Percentiles rank a stretch among this genome's conserved stretches.
phyloP scores from a whole-genome alignment of 2,329 filamentous ascomycete species.

The Dactylellina sp. region DNA sequence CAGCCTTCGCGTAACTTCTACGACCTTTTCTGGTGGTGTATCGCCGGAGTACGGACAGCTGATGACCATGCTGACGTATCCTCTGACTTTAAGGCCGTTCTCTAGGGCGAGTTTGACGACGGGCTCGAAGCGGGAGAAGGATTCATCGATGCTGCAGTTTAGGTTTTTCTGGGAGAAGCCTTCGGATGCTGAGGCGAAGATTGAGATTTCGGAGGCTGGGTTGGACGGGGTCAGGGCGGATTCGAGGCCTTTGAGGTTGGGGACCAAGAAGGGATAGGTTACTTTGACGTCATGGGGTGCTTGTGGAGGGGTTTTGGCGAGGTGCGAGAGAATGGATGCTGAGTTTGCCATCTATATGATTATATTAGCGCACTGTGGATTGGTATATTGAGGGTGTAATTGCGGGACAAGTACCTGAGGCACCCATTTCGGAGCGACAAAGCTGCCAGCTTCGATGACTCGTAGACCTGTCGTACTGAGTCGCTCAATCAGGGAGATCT shows the following conservation, averaged over 20 bases:
- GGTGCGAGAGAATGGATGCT: constrained; percentile 76
- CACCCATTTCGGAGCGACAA: constrained; percentile 86
- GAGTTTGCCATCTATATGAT: constrained; percentile 79
- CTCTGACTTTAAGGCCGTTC: constrained; percentile 75
- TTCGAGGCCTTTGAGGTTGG: constrained; percentile 78
- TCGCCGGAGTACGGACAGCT: constrained; percentile 82
- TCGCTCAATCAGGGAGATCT: constrained; percentile 79
- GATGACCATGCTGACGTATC: constrained; percentile 83
- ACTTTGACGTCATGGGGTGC: constrained; percentile 66
- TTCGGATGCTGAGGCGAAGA: constrained; percentile 86
- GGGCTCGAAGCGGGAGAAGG: constrained; percentile 75
- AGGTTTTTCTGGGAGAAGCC: constrained; percentile 83
- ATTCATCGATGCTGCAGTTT: constrained; percentile 81
- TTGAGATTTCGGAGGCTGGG: constrained; percentile 75
- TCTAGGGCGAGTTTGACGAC: constrained; percentile 77
- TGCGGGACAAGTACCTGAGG: constrained; percentile 72
- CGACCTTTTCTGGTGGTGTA: constrained; percentile 73
- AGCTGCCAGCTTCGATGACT: constrained; percentile 83
- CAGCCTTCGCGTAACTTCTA: constrained; percentile 75
- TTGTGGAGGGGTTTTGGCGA: constrained; percentile 71
- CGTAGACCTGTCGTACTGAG: constrained; percentile 76
- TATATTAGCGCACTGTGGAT: constrained; percentile 15
- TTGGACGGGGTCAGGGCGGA: constrained; percentile 62
- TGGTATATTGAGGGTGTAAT: neutral
- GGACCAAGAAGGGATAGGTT: constrained; percentile 83